Base-by-base conservation (phyloP, 331 rosid genomes). In the Rosa hybrid region DNA sequence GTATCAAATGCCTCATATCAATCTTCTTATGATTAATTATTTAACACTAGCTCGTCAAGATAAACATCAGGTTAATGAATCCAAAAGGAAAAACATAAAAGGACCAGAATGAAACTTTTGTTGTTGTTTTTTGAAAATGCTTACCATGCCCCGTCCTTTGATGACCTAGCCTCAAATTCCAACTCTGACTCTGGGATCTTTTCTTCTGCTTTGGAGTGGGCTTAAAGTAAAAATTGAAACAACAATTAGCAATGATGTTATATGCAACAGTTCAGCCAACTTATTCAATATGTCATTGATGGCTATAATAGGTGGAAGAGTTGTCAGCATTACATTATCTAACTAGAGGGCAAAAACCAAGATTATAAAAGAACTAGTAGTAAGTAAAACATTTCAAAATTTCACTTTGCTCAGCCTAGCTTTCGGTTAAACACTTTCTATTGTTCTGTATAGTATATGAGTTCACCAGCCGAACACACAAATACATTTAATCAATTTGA, bases 131-230 rank as follows among this genome's bases (percentile, higher is more conserved):
- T 63, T 76, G 57, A 62, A 59, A 60, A 75, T 17, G 69, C 89
- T 80, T 87, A 95, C 99, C 99, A 95, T 77, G 99, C 98, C 67
- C 93, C 94, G 74, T 95, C 98, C 83, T 93, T 95, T 68, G 98
- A 82, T 59, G 99, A 95, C 82, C 84, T 91, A 4, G 98, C 99
- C 86, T 95, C 99, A 67, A 95, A 95, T 84, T 93, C 99, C 88
- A 92, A 81, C 68, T 88, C 90, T 6, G 92, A 88, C 20, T 90
- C 90, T 54, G 56, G 83, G 56, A 68, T 78, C 70, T 71, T 84
- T 75, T 89, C 83, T 73, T 79, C 98, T 80, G 75, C 87, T 80
- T 84, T 77, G 1, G 11, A 78, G 64, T 25, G 20, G 70, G 77
- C 56, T 54, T 72, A 21, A 50, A 38, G 42, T 11, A 62, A 59